Evolutionary conservation across 257 asterid genomes (phyloP).

Genomic region (Jacaranda copaia): DNA sequence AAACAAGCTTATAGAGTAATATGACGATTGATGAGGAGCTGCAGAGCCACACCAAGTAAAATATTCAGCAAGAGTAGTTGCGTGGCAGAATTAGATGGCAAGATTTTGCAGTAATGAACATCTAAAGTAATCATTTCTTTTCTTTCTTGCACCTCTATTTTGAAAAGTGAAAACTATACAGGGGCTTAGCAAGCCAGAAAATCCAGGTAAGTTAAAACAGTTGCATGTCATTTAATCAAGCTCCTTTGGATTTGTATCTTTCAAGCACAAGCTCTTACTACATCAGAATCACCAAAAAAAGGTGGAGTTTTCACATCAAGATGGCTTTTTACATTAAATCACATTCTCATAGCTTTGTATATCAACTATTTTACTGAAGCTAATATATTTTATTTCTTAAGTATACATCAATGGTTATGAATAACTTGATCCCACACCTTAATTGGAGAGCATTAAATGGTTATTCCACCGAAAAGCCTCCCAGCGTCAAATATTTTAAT

Average conservation of each 20-base stretch:
- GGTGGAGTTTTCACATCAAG: background rate
- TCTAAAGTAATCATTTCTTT: slow-evolving; percentile 6
- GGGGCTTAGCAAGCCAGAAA: background rate
- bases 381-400: background rate
- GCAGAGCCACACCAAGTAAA: slow-evolving; percentile 25
- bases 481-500: background rate
- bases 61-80: slow-evolving; percentile 14
- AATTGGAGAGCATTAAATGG: background rate
- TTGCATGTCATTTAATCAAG: slow-evolving; percentile 1
- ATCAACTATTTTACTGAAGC: slow-evolving; percentile 12
- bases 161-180: background rate
- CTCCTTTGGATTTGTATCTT: slow-evolving; percentile 2
- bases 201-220: background rate
- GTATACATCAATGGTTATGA: background rate
- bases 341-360: slow-evolving; percentile 1
- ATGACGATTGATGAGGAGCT: slow-evolving; percentile 2
- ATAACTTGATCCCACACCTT: background rate
- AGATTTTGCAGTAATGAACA: slow-evolving; percentile 11
- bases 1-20: background rate
- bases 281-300: background rate
- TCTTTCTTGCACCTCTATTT: slow-evolving; percentile 19
- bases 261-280: background rate
- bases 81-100: background rate
- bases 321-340: background rate
- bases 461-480: background rate